Evolutionary conservation across 2,329 filamentous ascomycete genomes (phyloP), one percentile per base, ranked within the genome.

Genomic region (Penicillium janthinellum): DNA sequence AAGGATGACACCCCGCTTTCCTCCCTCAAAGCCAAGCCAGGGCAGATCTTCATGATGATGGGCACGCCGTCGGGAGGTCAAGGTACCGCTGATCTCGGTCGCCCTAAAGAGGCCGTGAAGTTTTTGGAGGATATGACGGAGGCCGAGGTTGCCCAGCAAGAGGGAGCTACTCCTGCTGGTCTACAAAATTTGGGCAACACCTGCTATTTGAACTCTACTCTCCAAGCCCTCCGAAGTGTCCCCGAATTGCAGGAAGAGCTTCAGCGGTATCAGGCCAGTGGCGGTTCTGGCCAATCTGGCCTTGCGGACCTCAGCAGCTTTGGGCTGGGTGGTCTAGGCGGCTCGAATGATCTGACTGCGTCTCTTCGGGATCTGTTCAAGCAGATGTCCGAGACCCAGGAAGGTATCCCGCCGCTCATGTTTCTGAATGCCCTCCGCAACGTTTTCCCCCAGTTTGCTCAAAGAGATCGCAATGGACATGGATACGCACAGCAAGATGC

Each of bases 101-200:
- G 82, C 55, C 95, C 95, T 35, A 90, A 89, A 73, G 89, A 96
- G 72, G 84, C 86, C 67, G 84, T 93, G 71, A 95, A 90, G 77
- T 99, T 99, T 70, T 79, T 96, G 64, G 95, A 99, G 78, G 95
- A 99, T 75, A 97, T 99, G 94, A 96, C 91, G 28, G 93, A 96
- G 74, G 93, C 92, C 34, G 94, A 98, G 77, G 86, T 88, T 54
- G 94, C 95, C 22, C 88, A 88, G 75, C 86, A 90, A 73, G 89
- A 89, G 60, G 92, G 91, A 59, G 93, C 93, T 50, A 94, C 85
- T 48, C 95, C 96, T 1, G 90, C 93, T 58, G 95, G 95, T 49
- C 81, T 99, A 62, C 85, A 90, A 74, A 99, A 99, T 73, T 82
- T 97, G 62, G 95, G 96, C 68, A 99, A 99, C 78, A 99, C 96